A percentile compares a stretch with the other conserved stretches of the same genome.
Conservation (phyloP, 805 yeast genomes). For the Teunomyces atbi region DNA sequence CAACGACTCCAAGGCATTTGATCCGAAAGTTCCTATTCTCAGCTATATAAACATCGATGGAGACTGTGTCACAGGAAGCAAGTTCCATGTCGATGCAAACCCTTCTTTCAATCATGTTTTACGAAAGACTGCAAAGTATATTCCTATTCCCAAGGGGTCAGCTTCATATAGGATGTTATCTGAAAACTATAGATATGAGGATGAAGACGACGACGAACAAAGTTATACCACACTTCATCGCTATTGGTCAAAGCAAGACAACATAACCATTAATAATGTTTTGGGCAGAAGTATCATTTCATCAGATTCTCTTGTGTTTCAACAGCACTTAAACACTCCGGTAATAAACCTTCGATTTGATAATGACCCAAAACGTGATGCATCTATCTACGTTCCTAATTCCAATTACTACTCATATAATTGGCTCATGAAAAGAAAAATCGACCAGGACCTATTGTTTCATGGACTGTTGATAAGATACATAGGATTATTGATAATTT, state of each 20-base stretch:
- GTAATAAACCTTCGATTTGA: constrained; percentile 32
- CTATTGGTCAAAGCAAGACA: constrained; percentile 38
- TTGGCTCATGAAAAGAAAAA: constrained; percentile 28
- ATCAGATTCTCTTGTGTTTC: constrained; percentile 31
- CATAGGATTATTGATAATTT: constrained; percentile 34
- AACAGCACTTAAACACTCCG: constrained; percentile 30
- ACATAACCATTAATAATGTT: constrained; percentile 27
- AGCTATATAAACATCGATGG: constrained; percentile 40
- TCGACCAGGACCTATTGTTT: constrained; percentile 24
- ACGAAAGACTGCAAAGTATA: constrained; percentile 23
- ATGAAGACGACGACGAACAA: constrained; percentile 14
- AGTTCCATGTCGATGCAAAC: constrained; percentile 32
- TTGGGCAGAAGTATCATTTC: constrained; percentile 24
- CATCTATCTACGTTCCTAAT: constrained; percentile 30
- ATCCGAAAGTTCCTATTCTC: constrained; percentile 23
- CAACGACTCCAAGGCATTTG: constrained; percentile 20
- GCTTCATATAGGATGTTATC: constrained; percentile 18
- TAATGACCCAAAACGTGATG: constrained; percentile 27
- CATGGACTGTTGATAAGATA: constrained; percentile 38
- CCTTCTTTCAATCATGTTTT: constrained; percentile 36
- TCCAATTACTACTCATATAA: constrained; percentile 33
- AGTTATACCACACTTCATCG: constrained; percentile 27
- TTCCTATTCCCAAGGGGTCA: constrained; percentile 31
- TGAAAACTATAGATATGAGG: constrained; percentile 7
- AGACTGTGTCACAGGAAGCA: constrained; percentile 38